These are phyloP conservation scores for Zygoascus hellenicus DNA, from an alignment of 1,139 yeast genomes.

Conservation along the genomic window DNA sequence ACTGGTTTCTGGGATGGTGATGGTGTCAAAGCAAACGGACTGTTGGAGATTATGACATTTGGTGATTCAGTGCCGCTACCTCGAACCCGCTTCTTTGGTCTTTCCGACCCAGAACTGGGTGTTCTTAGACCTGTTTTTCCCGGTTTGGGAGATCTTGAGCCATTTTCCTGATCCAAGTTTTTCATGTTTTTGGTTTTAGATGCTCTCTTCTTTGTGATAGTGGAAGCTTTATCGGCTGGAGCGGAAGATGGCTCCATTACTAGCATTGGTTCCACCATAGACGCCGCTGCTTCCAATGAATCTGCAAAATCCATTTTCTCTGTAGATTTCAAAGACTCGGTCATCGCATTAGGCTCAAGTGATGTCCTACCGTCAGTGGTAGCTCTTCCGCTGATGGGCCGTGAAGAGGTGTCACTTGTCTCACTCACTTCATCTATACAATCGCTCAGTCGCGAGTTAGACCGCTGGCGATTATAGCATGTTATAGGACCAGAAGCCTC, in stretches of 20 bases:
- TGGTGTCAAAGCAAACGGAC: constrained; percentile 2
- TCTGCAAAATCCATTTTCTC: too few species aligned
- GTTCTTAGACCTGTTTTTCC: not conserved
- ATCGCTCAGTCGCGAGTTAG: constrained; percentile 5
- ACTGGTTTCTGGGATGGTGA: not conserved
- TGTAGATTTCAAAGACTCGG: not conserved
- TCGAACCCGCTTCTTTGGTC: not conserved
- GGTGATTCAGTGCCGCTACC: not conserved
- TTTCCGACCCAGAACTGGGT: not conserved
- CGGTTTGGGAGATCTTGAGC: too few species aligned
- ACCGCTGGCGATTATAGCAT: not conserved
- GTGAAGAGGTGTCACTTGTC: not conserved
- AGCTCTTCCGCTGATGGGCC: not conserved
- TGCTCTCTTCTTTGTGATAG: not conserved
- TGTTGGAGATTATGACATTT: not conserved
- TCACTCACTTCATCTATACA: constrained; percentile 11
- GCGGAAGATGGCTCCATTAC: not conserved
- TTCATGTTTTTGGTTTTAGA: not conserved
- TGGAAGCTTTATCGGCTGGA: not conserved
- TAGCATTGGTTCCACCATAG: not conserved
- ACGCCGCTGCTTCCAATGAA: not conserved
- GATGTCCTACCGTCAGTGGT: not conserved
- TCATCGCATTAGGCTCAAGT: not conserved
- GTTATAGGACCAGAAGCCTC: not conserved
- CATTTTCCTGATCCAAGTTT: not conserved